Base-by-base conservation (phyloP, 2,329 filamentous ascomycete genomes). In the Aspergillus piperis region DNA sequence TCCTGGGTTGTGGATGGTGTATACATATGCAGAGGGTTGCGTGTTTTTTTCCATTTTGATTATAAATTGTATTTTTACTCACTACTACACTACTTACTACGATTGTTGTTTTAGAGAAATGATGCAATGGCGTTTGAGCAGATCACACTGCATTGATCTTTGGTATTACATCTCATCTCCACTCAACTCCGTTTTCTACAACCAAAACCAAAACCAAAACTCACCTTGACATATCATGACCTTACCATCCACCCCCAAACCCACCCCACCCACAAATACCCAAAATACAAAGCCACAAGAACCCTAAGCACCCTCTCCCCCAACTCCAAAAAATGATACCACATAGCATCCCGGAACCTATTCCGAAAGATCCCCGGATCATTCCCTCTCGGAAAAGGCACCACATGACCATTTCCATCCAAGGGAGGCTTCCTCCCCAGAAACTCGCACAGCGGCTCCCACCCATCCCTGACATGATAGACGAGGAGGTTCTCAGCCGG, bases 371-470 rank as follows among this genome's bases (percentile, higher is more conserved):
- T 36, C 32, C 32, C 11, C 11, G 32, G 32, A 36, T 75, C 71
- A 61, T 78, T 78, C 7, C 65, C 54, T 21, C 66, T 62, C 2
- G 75, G 73, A 64, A 80, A 80, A 2, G 71, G 62, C 39, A 67
- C 65, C 17, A 70, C 59, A 1, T 15, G 2, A 0, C 32, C 11
- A 13, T 36, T 13, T 4, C 5, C 10, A 36, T 36, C 11, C 32
- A 36, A 36, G 32, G 78, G 77, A 3, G 76, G 6, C 71, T 65
- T 65, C 38, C 73, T 76, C 0, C 69, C 74, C 42, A 80, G 54
- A 53, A 81, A 80, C 58, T 71, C 62, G 62, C 80, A 82, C 23
- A 83, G 66, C 8, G 77, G 76, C 38, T 70, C 73, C 80, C 80
- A 82, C 0, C 78, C 79, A 38, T 81, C 74, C 32, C 72, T 58